These are phyloP conservation scores for Rutstroemia sydowiana DNA, from an alignment of 2,329 filamentous ascomycete species.

Conservation along the genomic window DNA sequence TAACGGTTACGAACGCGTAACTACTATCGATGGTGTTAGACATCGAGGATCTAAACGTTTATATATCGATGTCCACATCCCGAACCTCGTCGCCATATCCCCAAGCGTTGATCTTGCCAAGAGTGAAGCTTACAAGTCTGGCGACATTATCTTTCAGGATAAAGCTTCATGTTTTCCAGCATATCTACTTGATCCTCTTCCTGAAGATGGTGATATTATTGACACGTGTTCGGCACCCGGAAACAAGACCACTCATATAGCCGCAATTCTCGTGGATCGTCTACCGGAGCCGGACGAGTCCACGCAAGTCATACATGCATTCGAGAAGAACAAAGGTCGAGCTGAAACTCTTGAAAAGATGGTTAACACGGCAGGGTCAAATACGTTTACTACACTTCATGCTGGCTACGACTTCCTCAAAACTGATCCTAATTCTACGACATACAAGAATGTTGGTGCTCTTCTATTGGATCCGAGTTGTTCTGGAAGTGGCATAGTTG, in stretches of 20 bases:
- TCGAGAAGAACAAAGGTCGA: constrained; percentile 66
- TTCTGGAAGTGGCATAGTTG: constrained; percentile 90
- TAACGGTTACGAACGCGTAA: constrained; percentile 49
- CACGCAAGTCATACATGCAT: constrained; percentile 58
- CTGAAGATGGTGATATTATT: constrained; percentile 68
- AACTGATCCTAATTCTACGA: constrained; percentile 54
- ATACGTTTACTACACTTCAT: constrained; percentile 58
- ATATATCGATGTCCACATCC: constrained; percentile 73
- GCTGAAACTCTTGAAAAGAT: constrained; percentile 76
- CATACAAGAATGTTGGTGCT: constrained; percentile 65
- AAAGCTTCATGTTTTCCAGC: constrained; percentile 97
- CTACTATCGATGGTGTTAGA: constrained; percentile 50
- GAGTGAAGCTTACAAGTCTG: constrained; percentile 64
- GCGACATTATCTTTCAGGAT: constrained; percentile 84
- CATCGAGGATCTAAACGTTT: constrained; percentile 42
- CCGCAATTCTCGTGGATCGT: constrained; percentile 54
- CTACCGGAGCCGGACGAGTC: constrained; percentile 27
- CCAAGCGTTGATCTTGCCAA: constrained; percentile 65
- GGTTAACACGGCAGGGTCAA: constrained; percentile 69
- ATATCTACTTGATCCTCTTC: constrained; percentile 66
- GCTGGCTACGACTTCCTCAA: constrained; percentile 76
- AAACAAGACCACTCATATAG: constrained; percentile 94
- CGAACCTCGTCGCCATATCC: constrained; percentile 74
- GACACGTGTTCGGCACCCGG: constrained; percentile 92
- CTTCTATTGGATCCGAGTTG: constrained; percentile 90